Conservation (phyloP, 192 early-diverging fungal species). For the Rhizophagus sp. region DNA sequence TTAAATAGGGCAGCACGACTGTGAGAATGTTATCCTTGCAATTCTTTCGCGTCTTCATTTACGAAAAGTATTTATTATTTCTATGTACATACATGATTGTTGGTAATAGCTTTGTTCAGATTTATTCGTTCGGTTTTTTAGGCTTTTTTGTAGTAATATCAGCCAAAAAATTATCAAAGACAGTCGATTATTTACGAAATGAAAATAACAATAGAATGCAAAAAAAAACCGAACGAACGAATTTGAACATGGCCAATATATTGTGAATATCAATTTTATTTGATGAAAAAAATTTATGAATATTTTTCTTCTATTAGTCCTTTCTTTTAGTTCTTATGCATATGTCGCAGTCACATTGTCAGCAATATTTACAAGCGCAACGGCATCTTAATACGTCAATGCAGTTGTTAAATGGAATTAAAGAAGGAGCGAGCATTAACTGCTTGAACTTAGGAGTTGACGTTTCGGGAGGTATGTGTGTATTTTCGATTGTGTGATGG, state of each 20-base stretch:
- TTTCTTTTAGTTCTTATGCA: conserved; percentile 47
- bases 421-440: conserved; percentile 25
- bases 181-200: neutral
- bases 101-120: neutral
- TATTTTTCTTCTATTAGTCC: conserved; percentile 24
- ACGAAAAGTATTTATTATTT: neutral
- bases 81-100: neutral
- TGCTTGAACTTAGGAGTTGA: conserved; percentile 32
- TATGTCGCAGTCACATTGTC: conserved; percentile 45
- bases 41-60: neutral
- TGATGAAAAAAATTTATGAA: neutral
- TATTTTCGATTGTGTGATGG: neutral
- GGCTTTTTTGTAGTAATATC: neutral
- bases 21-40: neutral
- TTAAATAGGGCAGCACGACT: neutral
- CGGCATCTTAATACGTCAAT: conserved; percentile 28
- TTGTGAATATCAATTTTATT: neutral
- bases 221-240: neutral
- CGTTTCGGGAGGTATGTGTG: conserved; percentile 31
- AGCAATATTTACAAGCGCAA: conserved; percentile 41
- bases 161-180: neutral
- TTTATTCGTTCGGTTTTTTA: neutral
- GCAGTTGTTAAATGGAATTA: conserved; percentile 12
- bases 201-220: neutral
- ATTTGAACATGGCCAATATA: neutral